A percentile compares a stretch with the other conserved stretches of the same genome.
Evolutionary conservation across 2,329 filamentous ascomycete species (phyloP).

Genomic region (Cryphonectria nitschkei): DNA sequence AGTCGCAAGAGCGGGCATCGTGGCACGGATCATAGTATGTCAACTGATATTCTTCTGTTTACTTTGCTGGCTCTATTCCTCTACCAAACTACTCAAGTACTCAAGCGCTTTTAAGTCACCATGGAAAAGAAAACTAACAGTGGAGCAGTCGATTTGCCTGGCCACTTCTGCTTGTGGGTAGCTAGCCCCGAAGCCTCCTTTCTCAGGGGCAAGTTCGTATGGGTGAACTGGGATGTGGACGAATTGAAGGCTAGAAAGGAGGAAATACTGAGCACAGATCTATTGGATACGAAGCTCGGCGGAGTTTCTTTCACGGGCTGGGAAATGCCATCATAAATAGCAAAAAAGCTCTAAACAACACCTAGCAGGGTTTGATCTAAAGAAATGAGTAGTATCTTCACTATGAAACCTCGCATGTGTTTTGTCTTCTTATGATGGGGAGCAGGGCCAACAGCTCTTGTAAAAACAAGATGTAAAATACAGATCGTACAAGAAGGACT

Average conservation of each 20-base stretch:
- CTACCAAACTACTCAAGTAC: conserved; percentile 3
- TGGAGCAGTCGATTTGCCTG: conserved; percentile 10
- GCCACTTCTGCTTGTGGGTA: conserved; percentile 10
- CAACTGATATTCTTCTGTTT: conserved; percentile 9
- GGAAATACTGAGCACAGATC: conserved; percentile 7
- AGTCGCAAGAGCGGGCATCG: conserved; percentile 21
- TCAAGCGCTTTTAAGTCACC: not conserved
- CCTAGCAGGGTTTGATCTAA: not conserved
- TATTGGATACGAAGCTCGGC: conserved; percentile 8
- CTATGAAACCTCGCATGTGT: too few relatives aligned
- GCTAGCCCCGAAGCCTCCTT: not conserved
- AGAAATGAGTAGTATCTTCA: not conserved
- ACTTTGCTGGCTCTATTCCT: not conserved
- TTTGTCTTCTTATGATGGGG: too few relatives aligned
- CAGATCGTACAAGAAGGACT: too few relatives aligned
- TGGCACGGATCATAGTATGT: conserved; percentile 10
- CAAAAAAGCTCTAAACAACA: conserved; percentile 4
- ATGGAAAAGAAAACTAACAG: conserved; percentile 10
- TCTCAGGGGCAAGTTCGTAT: conserved; percentile 15
- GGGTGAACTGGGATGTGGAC: conserved; percentile 15
- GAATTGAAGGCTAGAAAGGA: conserved; percentile 8
- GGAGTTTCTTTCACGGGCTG: conserved; percentile 7
- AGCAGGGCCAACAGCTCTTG: too few relatives aligned
- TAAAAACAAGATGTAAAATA: too few relatives aligned
- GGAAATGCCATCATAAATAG: conserved; percentile 7